Base-by-base conservation (phyloP, 2,329 filamentous ascomycete species). In the Epichloe sylvatica region DNA sequence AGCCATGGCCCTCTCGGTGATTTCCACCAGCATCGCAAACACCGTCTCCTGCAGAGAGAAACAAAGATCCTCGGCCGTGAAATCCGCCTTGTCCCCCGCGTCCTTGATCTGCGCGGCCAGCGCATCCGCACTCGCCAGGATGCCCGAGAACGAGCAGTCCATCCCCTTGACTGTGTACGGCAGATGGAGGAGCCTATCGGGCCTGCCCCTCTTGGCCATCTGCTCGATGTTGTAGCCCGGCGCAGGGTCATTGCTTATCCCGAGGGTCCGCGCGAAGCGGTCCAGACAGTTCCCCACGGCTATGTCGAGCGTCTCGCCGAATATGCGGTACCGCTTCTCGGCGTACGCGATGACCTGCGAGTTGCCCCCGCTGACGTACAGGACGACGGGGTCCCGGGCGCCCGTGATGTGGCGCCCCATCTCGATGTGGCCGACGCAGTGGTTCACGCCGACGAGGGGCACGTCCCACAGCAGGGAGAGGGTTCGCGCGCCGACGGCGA, bases 211-310 rank as follows among this genome's bases (percentile, higher is more conserved):
- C 57, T 76, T 77, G 53, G 92, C 92, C 46, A 97, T 72, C 68
- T 95, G 87, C 71, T 98, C 92, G 58, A 98, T 96, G 64, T 98
- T 98, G 68, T 97, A 96, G 1, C 92, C 92, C 0, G 92, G 92
- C 1, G 92, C 92, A 0, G 92, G 92, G 65, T 98, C 91, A 65
- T 98, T 98, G 64, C 84, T 84, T 62, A 98, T 96, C 58, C 78
- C 78, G 45, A 98, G 75, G 3, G 90, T 94, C 58, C 92, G 81
- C 34, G 92, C 92, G 64, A 98, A 97, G 35, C 92, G 81, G 67
- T 98, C 92, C 44, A 98, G 80, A 64, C 92, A 97, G 70, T 98
- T 98, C 4, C 92, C 92, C 11, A 98, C 91, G 13, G 92, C 92
- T 56, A 97, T 97, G 64, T 98, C 92, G 47, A 98, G 81, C 2